These are phyloP conservation scores for Fomitopsis schrenkii DNA, from an alignment of 1,284 basidiomycete species.

Conservation along the genomic window DNA sequence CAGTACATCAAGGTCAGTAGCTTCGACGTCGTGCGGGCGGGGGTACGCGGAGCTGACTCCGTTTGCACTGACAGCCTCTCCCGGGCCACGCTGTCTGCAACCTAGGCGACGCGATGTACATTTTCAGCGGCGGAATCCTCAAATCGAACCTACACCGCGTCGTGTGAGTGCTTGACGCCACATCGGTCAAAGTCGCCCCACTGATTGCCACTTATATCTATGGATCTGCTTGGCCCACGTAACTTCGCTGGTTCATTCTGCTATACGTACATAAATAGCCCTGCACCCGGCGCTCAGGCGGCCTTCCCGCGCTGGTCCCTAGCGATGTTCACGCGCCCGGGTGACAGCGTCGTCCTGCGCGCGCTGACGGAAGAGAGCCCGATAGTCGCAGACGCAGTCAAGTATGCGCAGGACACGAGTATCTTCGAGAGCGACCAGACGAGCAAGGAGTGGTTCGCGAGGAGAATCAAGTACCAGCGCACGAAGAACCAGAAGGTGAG, in stretches of 20 bases:
- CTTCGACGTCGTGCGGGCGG: not conserved
- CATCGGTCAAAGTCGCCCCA: not conserved
- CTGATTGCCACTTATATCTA: not conserved
- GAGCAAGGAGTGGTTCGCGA: slow-evolving; percentile 28
- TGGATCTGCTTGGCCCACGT: not conserved
- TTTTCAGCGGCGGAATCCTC: slow-evolving; percentile 35
- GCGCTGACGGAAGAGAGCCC: slow-evolving; percentile 23
- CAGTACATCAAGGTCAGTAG: slow-evolving; percentile 53
- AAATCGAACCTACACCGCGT: slow-evolving; percentile 31
- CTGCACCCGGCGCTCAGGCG: slow-evolving; percentile 30
- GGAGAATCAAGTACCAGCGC: slow-evolving; percentile 24
- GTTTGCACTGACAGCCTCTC: slow-evolving; percentile 16
- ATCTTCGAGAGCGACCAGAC: slow-evolving; percentile 24
- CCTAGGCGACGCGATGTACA: slow-evolving; percentile 35
- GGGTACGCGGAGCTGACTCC: not conserved
- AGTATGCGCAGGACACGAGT: slow-evolving; percentile 11
- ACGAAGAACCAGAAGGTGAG: slow-evolving; percentile 20
- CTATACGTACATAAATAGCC: slow-evolving; percentile 10
- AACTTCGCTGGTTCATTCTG: too few relatives aligned
- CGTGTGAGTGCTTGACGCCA: slow-evolving; percentile 15
- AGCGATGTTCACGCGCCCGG: slow-evolving; percentile 36
- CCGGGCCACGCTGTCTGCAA: slow-evolving; percentile 31
- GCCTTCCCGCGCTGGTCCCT: slow-evolving; percentile 31
- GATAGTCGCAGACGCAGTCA: slow-evolving; percentile 25
- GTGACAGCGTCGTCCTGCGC: slow-evolving; percentile 23